A percentile compares a stretch with the other conserved stretches of the same genome.
phyloP scores from a whole-genome alignment of 2,329 filamentous ascomycete species.

The Rhinocladiella similis region DNA sequence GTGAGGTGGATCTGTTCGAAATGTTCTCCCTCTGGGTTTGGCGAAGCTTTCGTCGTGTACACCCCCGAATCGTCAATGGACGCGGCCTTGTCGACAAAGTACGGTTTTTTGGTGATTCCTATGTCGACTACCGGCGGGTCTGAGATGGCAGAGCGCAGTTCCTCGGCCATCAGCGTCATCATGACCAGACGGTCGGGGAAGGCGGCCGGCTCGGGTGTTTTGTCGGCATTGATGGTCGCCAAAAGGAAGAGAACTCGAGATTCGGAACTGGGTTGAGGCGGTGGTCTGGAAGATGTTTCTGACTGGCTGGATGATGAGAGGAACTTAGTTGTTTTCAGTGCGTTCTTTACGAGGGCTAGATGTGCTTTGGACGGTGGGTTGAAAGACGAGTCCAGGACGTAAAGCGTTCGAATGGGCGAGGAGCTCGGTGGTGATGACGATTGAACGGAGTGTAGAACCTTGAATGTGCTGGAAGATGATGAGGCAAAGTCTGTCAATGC shows the following conservation, averaged over 20 bases:
- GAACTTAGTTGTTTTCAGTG: constrained; percentile 40
- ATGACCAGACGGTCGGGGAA: constrained; percentile 52
- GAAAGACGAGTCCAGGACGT: constrained; percentile 67
- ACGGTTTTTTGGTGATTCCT: constrained; percentile 49
- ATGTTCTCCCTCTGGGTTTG: not conserved
- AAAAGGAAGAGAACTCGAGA: constrained; percentile 59
- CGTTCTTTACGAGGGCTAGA: constrained; percentile 55
- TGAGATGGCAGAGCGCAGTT: constrained; percentile 34
- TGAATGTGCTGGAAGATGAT: constrained; percentile 17
- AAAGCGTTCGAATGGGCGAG: constrained; percentile 40
- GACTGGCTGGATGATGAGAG: not conserved
- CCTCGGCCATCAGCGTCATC: constrained; percentile 50
- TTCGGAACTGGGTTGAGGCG: constrained; percentile 33
- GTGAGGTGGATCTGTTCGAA: constrained; percentile 49
- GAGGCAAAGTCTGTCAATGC: constrained; percentile 19
- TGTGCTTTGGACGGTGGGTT: constrained; percentile 65
- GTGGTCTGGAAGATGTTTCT: not conserved
- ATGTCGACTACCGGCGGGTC: constrained; percentile 42
- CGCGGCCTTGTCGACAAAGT: constrained; percentile 49
- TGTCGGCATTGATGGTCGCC: constrained; percentile 66
- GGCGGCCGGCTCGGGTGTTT: constrained; percentile 51
- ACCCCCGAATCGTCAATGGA: constrained; percentile 40
- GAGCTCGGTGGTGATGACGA: constrained; percentile 8
- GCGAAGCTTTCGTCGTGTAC: constrained; percentile 33
- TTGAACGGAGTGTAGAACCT: constrained; percentile 17